Evolutionary conservation across 495 filamentous ascomycete species (phyloP), one percentile per base, ranked within the genome.

Genomic region (Aspergillus mulundensis): DNA sequence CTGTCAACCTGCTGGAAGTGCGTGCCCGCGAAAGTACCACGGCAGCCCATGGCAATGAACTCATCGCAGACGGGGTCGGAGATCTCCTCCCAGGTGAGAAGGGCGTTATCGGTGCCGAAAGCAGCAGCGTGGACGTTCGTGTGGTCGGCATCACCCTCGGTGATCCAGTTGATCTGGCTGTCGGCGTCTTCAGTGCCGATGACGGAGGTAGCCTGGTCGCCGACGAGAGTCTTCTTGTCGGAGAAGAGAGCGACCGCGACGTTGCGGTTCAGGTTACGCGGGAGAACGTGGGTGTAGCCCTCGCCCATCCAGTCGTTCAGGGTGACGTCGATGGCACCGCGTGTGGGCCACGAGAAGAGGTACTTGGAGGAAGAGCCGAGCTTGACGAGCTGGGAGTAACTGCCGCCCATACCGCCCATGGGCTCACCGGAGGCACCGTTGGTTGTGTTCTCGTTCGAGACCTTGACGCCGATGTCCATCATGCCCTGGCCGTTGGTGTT

Each of bases 341-440:
- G 75, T 1, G 76, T 76, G 8, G 76, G 73, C 80, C 80, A 83
- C 11, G 77, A 65, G 49, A 81, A 81, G 65, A 82, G 76, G 53
- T 82, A 83, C 28, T 63, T 48, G 0, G 62, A 71, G 2, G 65
- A 67, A 20, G 70, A 68, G 5, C 60, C 62, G 57, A 81, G 79
- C 4, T 68, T 67, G 16, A 77, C 75, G 28, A 83, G 73, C 15
- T 62, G 66, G 56, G 73, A 77, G 60, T 81, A 82, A 21, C 75
- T 78, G 30, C 80, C 80, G 14, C 69, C 68, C 79, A 82, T 83
- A 15, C 79, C 80, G 36, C 79, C 79, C 76, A 83, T 79, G 24
- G 79, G 67, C 56, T 83, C 80, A n/a, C 73, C 73, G 15, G 66
- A 69, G 32, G 56, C 77, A 42, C 80, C 80, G 56, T 83, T 82